A percentile compares a stretch with the other conserved stretches of the same genome.
phyloP scores from a whole-genome alignment of 768 basidiomycete species.

The Mycena capillaripes region DNA sequence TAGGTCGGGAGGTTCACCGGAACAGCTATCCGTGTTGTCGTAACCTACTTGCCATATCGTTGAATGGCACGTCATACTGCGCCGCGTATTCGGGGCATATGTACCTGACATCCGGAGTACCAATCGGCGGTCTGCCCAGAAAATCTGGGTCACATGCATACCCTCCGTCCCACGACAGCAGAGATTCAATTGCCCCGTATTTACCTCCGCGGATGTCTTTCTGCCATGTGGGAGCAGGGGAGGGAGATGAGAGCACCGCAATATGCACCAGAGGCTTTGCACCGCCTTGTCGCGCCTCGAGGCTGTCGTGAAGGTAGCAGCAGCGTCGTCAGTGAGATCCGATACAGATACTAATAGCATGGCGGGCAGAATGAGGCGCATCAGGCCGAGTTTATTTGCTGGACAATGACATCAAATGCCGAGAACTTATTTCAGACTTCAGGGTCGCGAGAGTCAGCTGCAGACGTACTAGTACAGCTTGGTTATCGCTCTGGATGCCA shows the following conservation, averaged over 20 bases:
- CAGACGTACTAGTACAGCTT: too few relatives aligned
- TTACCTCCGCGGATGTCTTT: slow-evolving; percentile 4
- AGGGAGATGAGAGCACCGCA: neutral
- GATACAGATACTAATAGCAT: neutral
- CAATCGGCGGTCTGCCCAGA: too few relatives aligned
- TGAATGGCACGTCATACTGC: neutral
- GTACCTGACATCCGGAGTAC: neutral
- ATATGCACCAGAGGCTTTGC: neutral
- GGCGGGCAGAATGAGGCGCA: too few relatives aligned
- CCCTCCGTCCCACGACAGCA: neutral
- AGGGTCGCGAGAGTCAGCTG: neutral
- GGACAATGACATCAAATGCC: too few relatives aligned
- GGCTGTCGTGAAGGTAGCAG: neutral
- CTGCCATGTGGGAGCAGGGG: neutral
- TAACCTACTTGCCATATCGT: slow-evolving; percentile 10
- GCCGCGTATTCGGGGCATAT: neutral
- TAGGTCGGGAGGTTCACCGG: neutral
- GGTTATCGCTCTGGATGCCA: too few relatives aligned
- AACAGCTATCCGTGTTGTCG: slow-evolving; percentile 12
- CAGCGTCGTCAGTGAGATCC: neutral
- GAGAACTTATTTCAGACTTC: too few relatives aligned
- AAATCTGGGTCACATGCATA: slow-evolving; percentile 2
- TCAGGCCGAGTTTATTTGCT: too few relatives aligned
- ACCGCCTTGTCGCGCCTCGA: neutral
- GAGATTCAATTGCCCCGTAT: neutral